Conservation (phyloP, 192 early-diverging fungal species). For the Pecoramyces ruminantium region DNA sequence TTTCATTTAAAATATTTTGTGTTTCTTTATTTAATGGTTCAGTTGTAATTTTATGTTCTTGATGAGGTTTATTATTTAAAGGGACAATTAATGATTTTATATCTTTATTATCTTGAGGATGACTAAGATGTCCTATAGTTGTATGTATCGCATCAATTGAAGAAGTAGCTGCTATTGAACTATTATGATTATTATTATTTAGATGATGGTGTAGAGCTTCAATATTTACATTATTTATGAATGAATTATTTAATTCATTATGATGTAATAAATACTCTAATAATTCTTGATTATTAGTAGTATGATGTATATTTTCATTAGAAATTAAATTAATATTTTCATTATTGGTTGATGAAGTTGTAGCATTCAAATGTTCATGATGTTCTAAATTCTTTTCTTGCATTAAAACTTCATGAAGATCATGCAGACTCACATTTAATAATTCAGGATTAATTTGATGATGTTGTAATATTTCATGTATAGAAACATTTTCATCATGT, state of each 20-base stretch:
- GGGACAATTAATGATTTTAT: neutral
- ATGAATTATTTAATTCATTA: neutral
- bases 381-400: no score
- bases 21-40: neutral
- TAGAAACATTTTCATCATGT: no score
- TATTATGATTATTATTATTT: neutral
- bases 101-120: neutral
- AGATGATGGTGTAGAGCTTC: neutral
- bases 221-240: neutral
- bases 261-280: neutral
- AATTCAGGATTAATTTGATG: no score
- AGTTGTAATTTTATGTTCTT: neutral
- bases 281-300: neutral
- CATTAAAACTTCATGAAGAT: no score
- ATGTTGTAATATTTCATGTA: no score
- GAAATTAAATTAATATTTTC: neutral
- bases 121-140: neutral
- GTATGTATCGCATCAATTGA: no score
- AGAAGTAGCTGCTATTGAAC: neutral
- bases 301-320: neutral
- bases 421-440: no score
- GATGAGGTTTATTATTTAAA: neutral
- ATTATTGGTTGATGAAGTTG: neutral
- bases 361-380: no score
- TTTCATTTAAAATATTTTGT: neutral